These are phyloP conservation scores for Flaveria brownii DNA, from an alignment of 129 eudicot species.

Conservation along the genomic window DNA sequence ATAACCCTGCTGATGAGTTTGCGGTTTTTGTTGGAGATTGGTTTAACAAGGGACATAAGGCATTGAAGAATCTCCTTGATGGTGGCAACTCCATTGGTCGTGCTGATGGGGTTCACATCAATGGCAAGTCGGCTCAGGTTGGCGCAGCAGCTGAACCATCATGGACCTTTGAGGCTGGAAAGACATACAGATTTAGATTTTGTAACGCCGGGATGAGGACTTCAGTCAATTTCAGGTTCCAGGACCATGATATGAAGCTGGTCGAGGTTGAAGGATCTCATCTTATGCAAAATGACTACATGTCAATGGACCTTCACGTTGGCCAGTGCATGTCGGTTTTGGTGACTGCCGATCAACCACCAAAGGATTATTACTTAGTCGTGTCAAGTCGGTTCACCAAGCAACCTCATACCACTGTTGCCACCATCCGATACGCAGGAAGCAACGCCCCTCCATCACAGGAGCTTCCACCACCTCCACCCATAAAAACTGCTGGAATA, in stretches of 20 bases:
- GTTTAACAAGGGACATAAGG: constrained; percentile 74
- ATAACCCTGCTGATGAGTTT: constrained; percentile 63
- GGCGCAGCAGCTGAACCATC: constrained; percentile 53
- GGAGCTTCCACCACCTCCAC: constrained; percentile 56
- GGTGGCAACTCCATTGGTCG: constrained; percentile 64
- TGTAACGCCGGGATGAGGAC: constrained; percentile 76
- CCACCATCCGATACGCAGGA: constrained; percentile 55
- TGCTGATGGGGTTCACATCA: constrained; percentile 74
- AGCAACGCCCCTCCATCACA: constrained; percentile 45
- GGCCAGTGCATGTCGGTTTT: constrained; percentile 82
- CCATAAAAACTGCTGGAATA: constrained; percentile 42
- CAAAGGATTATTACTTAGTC: constrained; percentile 76
- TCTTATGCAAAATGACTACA: constrained; percentile 65
- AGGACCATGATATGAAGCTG: constrained; percentile 72
- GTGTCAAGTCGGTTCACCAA: constrained; percentile 73
- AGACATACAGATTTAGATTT: constrained; percentile 73
- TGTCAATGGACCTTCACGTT: constrained; percentile 75
- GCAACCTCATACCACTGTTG: constrained; percentile 40
- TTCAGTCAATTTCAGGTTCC: constrained; percentile 71
- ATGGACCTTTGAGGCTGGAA: constrained; percentile 61
- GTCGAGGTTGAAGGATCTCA: constrained; percentile 93
- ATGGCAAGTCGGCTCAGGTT: constrained; percentile 59
- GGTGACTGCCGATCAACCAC: constrained; percentile 67
- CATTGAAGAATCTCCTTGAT: constrained; percentile 54
- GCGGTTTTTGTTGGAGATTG: constrained; percentile 78